These are phyloP conservation scores for Termitomyces sp. DNA, from an alignment of 768 basidiomycete genomes.

Conservation along the genomic window DNA sequence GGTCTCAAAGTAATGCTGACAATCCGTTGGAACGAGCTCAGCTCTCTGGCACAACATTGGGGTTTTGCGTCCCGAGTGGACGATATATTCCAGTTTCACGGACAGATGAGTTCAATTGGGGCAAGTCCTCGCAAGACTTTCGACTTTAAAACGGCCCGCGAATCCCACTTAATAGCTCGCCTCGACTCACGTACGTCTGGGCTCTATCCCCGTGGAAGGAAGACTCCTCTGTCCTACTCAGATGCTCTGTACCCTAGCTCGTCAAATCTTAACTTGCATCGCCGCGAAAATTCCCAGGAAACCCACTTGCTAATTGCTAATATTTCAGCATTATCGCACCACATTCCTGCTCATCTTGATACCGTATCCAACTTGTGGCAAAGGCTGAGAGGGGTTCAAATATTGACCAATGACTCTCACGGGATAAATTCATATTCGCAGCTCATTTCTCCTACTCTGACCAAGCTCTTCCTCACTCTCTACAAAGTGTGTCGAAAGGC, in stretches of 20 bases:
- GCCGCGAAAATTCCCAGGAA: too few relatives aligned
- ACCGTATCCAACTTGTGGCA: slow-evolving; percentile 8
- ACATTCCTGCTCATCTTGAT: not conserved
- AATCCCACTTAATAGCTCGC: not conserved
- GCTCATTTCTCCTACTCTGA: slow-evolving; percentile 22
- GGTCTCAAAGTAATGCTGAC: slow-evolving; percentile 36
- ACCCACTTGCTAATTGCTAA: not conserved
- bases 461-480: slow-evolving; percentile 20
- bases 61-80: slow-evolving; percentile 19
- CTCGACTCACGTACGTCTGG: not conserved
- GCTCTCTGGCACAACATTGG: slow-evolving; percentile 26
- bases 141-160: not conserved
- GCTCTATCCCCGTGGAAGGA: not conserved
- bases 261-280: too few relatives aligned
- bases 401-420: not conserved
- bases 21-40: slow-evolving; percentile 28
- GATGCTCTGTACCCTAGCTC: not conserved
- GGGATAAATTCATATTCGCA: slow-evolving; percentile 17
- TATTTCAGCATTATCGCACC: not conserved
- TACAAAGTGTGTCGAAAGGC: slow-evolving; percentile 22
- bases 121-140: not conserved
- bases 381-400: not conserved
- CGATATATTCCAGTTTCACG: slow-evolving; percentile 24
- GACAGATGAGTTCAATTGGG: slow-evolving; percentile 12
- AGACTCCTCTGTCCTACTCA: not conserved